phyloP scores from a whole-genome alignment of 441 rosid genomes.

The Sinapis alba region DNA sequence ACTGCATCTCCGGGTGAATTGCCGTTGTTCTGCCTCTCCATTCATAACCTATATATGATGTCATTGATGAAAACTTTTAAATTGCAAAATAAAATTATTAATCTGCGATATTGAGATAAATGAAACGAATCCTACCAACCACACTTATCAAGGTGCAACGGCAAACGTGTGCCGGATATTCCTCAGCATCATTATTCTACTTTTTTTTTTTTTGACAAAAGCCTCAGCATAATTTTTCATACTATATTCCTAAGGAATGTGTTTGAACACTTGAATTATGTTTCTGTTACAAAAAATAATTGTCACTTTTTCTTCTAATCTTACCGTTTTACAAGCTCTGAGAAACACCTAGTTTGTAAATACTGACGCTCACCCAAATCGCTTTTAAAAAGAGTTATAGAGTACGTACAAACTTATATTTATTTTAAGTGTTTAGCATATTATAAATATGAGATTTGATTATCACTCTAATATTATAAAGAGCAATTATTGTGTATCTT shows the following conservation, averaged over 20 bases:
- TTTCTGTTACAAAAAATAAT: not conserved
- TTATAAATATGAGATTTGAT: not conserved
- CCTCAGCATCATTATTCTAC: slow-evolving; percentile 34
- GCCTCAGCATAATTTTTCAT: not conserved
- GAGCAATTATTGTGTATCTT: slow-evolving; percentile 30
- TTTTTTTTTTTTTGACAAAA: not conserved
- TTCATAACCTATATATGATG: too few species aligned
- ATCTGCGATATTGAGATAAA: not conserved
- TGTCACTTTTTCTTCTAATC: not conserved
- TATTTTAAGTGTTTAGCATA: not conserved
- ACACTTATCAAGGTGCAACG: slow-evolving; percentile 29
- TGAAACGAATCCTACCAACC: slow-evolving; percentile 29
- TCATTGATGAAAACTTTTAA: slow-evolving; percentile 14
- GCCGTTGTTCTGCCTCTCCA: too few species aligned
- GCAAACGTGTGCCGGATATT: slow-evolving; percentile 44
- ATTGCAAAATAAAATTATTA: not conserved
- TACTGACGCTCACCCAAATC: not conserved
- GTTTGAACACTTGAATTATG: not conserved
- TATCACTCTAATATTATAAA: not conserved
- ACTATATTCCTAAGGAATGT: not conserved
- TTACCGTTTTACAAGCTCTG: not conserved
- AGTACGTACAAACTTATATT: too few species aligned
- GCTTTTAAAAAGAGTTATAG: not conserved
- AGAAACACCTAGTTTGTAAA: not conserved
- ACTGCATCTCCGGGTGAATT: too few species aligned